Evolutionary conservation across 345 rosid species (phyloP), one percentile per base, ranked within the genome.

Genomic region (Capsella bursapastoris): DNA sequence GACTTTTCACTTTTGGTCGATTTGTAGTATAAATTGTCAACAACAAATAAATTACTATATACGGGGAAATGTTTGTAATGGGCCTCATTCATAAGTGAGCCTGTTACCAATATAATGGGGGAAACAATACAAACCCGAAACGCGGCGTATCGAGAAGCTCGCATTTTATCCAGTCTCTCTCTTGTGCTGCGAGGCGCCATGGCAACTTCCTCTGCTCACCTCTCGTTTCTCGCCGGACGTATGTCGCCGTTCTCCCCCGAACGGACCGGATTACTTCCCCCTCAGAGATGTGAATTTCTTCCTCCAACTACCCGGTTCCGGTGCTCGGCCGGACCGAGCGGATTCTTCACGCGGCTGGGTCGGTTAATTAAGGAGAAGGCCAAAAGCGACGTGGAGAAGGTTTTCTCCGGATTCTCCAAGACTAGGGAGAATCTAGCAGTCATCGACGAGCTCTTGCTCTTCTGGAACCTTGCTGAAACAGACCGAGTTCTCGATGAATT

Each of bases 401-500:
- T 94, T 27, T 86, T 88, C 85, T 86, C 93, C 9, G 97, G 97
- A 43, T 94, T 94, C 83, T 87, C 98, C 56, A 91, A 90, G 80
- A 94, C 97, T 64, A 84, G 98, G 64, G 90, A 91, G 57, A 91
- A 94, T 62, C 92, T 94, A 52, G 95, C 96, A 43, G 97, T 91
- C 60, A 83, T 94, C 49, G 97, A 94, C 53, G 96, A 94, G 81
- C 96, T 94, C 40, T 84, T 94, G 9, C 93, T 94, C 35, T 94
- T 85, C 81, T 94, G 96, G 97, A 94, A 94, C 83, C 96, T 94
- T 15, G 82, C 90, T 15, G 97, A 94, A 57, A 91, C 96, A 10
- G 99, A 94, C 85, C 84, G 87, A 49, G 92, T 94, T 66, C 96
- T 91, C 64, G 97, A 94, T 79, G 96, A 91, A 41, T 85, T 94